phyloP scores from a whole-genome alignment of 768 basidiomycete species.

The Pilatotrama ljubarskyi region DNA sequence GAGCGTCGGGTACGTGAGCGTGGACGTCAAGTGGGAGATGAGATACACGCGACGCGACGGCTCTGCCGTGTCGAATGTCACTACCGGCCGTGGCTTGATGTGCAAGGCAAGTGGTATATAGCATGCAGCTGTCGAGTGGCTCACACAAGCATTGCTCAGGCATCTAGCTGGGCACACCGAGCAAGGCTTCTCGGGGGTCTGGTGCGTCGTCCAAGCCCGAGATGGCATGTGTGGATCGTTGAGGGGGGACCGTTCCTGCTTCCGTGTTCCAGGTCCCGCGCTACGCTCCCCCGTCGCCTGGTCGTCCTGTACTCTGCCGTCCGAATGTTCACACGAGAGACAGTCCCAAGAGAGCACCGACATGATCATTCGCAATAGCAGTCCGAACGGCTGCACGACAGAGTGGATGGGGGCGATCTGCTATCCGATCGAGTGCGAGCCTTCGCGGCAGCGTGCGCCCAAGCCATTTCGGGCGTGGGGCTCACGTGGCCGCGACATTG shows the following conservation, averaged over 20 bases:
- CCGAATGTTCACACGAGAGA: too few species aligned
- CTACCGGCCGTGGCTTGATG: neutral
- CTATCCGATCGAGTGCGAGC: conserved; percentile 8
- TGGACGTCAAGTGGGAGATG: neutral
- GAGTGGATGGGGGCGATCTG: conserved; percentile 1
- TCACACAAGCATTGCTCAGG: neutral
- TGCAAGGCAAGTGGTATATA: neutral
- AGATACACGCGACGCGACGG: neutral
- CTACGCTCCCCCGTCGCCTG: too few species aligned
- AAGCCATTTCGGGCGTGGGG: neutral
- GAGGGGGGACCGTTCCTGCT: neutral
- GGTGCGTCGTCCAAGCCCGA: neutral
- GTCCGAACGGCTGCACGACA: neutral
- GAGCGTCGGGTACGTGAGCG: neutral
- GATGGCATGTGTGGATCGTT: neutral
- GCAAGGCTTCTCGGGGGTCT: neutral
- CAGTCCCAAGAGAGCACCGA: too few species aligned
- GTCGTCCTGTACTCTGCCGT: too few species aligned
- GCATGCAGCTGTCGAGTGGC: neutral
- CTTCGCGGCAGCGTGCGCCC: neutral
- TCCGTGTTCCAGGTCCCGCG: too few species aligned
- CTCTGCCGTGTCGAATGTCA: neutral
- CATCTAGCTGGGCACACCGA: neutral
- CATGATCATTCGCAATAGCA: too few species aligned
- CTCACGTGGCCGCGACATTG: conserved; percentile 20